Base-by-base conservation (phyloP, 1,284 basidiomycete species). In the Sanghuangporus weigelae region DNA sequence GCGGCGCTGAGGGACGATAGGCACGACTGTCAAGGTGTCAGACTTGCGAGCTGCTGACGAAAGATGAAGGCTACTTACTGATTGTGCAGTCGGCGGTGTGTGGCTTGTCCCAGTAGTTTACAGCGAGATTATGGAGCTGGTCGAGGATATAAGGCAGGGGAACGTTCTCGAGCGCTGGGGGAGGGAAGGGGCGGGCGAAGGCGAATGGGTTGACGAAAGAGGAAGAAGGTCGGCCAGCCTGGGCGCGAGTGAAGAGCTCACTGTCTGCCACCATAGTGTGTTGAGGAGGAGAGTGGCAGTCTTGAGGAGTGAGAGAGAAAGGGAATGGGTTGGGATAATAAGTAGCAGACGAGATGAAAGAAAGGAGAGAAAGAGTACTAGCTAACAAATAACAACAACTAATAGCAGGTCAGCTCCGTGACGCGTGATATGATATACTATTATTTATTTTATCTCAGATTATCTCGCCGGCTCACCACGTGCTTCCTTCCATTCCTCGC, bases 51-150 rank as follows among this genome's bases (percentile, higher is more conserved):
- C 31, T 8, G 7, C 19, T 11, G n/a, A 31, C 19, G 39, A 36
- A 19, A 42, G 14, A 42, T 35, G 38, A 38, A 51, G 55, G 38
- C 65, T 48, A 76, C 85, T 63, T 69, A 89, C 90, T 80, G 67
- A 91, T 80, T 53, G 89, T 87, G 74, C 87, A 90, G 73, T 91
- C 86, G 21, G 90, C 81, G 0, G 85, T 87, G 69, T 89, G 85
- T 66, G 82, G 80, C 68, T 83, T 85, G 70, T 86, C 81, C 86
- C 87, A 91, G 74, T 86, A 88, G 60, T 80, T 76, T 38, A 83
- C 76, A 16, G 88, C 89, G 65, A 91, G 77, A 69, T 76, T 77
- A 71, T 81, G 85, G 57, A 92, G 82, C 71, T 86, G 84, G 70
- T 85, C 81, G 69, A 88, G 73, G 70, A 89, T 86, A 69, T 89